These are phyloP conservation scores for Cyathus striatus DNA, from an alignment of 768 basidiomycete genomes.

Conservation along the genomic window DNA sequence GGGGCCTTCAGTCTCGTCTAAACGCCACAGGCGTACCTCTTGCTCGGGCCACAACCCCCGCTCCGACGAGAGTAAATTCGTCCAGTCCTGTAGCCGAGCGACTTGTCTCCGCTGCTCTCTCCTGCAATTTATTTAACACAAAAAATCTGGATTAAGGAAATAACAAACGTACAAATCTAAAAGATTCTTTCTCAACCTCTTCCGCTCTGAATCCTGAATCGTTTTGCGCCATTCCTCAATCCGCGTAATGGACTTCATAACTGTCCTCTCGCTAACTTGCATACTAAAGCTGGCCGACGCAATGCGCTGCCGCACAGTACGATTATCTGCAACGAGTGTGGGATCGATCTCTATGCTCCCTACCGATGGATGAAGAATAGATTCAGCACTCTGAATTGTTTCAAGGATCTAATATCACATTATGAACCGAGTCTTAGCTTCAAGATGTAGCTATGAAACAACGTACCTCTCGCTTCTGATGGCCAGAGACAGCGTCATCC, in stretches of 20 bases:
- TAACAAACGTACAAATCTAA: constrained; percentile 60
- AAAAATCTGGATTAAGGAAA: not conserved
- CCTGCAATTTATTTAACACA: constrained; percentile 29
- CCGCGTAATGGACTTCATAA: constrained; percentile 56
- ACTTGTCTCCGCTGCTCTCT: constrained; percentile 75
- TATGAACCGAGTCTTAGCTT: not conserved
- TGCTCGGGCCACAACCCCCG: constrained; percentile 77
- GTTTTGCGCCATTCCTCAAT: constrained; percentile 73
- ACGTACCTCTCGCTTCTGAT: constrained; percentile 72
- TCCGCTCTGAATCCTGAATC: constrained; percentile 63
- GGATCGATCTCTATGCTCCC: constrained; percentile 50
- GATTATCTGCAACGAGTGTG: constrained; percentile 42
- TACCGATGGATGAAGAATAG: constrained; percentile 42
- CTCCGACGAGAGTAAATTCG: constrained; percentile 60
- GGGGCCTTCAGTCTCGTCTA: constrained; percentile 93
- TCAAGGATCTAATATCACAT: constrained; percentile 45
- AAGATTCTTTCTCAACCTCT: constrained; percentile 63
- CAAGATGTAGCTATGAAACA: not conserved
- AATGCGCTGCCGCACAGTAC: constrained; percentile 46
- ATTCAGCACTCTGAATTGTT: constrained; percentile 48
- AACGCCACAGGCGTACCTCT: constrained; percentile 54
- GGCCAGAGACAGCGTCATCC: constrained; percentile 52
- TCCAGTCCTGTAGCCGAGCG: constrained; percentile 54
- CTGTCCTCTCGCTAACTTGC: constrained; percentile 56
- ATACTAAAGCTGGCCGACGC: constrained; percentile 56